Evolutionary conservation across 352 stramenopile genomes (phyloP).

Genomic region (Phytophthora hibernalis): DNA sequence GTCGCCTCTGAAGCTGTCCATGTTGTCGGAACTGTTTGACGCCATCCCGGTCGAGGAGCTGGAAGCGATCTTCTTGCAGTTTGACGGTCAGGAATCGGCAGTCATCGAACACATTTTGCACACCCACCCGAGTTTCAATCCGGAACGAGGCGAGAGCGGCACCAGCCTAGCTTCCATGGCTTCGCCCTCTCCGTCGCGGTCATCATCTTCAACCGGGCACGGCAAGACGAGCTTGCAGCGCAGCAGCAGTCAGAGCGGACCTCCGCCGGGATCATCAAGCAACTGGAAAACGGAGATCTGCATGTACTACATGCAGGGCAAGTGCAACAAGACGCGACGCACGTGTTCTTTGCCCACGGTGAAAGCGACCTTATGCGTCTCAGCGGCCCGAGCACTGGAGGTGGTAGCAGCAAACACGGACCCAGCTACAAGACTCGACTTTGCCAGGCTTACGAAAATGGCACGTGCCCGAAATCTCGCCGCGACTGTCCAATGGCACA

Average conservation of each 20-base stretch:
- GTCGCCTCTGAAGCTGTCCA: conserved; percentile 65
- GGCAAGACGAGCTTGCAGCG: conserved; percentile 46
- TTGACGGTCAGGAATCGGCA: conserved; percentile 55
- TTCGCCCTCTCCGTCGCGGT: conserved; percentile 34
- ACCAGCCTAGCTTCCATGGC: conserved; percentile 24
- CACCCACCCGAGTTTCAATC: conserved; percentile 78
- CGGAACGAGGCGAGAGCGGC: conserved; percentile 36
- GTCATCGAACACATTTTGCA: conserved; percentile 76
- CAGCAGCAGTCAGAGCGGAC: conserved; percentile 37
- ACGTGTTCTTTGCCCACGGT: conserved; percentile 88
- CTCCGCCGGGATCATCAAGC: conserved; percentile 39
- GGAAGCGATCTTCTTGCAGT: conserved; percentile 55
- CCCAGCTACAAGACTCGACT: conserved; percentile 80
- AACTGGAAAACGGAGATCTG: conserved; percentile 93
- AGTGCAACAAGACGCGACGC: conserved; percentile 89
- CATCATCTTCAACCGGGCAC: conserved; percentile 28
- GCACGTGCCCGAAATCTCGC: conserved; percentile 73
- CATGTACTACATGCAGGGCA: conserved; percentile 91
- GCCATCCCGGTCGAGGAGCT: conserved; percentile 71
- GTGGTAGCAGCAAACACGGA: conserved; percentile 33
- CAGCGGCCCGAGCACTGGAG: conserved; percentile 20
- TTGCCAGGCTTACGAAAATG: conserved; percentile 80
- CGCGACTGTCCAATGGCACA: conserved; percentile 83
- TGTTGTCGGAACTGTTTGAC: conserved; percentile 79
- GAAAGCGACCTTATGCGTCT: conserved; percentile 78